Conservation (phyloP, 2,329 filamentous ascomycete species). For the Nothopassalora personata region DNA sequence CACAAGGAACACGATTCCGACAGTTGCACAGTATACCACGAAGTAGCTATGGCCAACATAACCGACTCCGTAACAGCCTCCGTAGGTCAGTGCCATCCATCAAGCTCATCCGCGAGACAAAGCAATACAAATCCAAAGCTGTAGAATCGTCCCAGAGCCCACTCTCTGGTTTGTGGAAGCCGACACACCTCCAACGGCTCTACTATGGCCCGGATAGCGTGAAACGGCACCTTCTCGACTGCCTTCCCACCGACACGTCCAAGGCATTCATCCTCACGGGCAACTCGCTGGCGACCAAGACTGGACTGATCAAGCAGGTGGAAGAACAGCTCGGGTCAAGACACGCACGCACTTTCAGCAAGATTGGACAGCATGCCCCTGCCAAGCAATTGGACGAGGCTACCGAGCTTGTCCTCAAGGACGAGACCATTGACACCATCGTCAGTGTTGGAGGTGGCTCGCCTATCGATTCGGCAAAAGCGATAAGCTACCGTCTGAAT, state of each 20-base stretch:
- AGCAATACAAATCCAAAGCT: conserved; percentile 35
- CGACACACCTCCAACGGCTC: conserved; percentile 45
- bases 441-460: conserved; percentile 52
- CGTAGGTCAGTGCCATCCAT: conserved; percentile 17
- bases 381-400: conserved; percentile 51
- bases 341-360: conserved; percentile 52
- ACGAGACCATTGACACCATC: conserved; percentile 48
- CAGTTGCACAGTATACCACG: neutral
- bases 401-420: conserved; percentile 42
- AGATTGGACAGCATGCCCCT: conserved; percentile 53
- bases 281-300: conserved; percentile 50
- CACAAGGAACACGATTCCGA: neutral
- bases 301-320: conserved; percentile 47
- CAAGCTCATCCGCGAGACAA: conserved; percentile 9
- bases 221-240: conserved; percentile 41
- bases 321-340: conserved; percentile 46
- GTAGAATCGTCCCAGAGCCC: conserved; percentile 41
- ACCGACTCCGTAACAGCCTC: conserved; percentile 10
- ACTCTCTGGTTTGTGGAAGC: conserved; percentile 48
- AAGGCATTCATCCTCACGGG: conserved; percentile 57
- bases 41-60: conserved; percentile 8
- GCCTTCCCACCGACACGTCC: conserved; percentile 41
- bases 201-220: conserved; percentile 49
- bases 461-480: conserved; percentile 51
- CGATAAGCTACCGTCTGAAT: conserved; percentile 42